phyloP scores from a whole-genome alignment of 2,329 filamentous ascomycete genomes.

The Diaporthe vexans region DNA sequence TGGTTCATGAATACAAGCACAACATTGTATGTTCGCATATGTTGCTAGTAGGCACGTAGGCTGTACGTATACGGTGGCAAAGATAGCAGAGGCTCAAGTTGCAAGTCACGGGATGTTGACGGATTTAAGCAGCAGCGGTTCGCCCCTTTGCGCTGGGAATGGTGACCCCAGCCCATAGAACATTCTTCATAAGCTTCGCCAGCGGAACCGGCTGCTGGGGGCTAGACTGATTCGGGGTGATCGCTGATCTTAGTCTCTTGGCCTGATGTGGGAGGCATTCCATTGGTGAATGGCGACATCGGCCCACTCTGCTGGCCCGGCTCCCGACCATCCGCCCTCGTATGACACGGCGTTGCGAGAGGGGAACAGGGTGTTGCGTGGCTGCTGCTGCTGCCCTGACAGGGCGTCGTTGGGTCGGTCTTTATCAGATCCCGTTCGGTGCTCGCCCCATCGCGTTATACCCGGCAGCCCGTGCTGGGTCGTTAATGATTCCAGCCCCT shows the following conservation, averaged over 20 bases:
- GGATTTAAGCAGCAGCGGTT: neutral
- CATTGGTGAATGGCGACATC: neutral
- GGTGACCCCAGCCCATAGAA: neutral
- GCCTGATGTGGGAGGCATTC: neutral
- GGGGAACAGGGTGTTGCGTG: too few species aligned
- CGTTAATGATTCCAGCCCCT: neutral
- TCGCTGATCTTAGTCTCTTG: constrained; percentile 19
- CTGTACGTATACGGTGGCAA: neutral
- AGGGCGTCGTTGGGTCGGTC: neutral
- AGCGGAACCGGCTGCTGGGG: neutral
- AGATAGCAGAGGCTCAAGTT: neutral
- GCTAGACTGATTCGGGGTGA: neutral
- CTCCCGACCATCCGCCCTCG: constrained; percentile 18
- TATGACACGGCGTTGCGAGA: neutral
- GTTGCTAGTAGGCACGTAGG: too few species aligned
- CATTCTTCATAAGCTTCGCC: neutral
- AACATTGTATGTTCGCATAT: neutral
- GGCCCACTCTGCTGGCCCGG: constrained; percentile 15
- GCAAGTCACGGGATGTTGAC: neutral
- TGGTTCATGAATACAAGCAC: neutral
- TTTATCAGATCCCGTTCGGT: constrained; percentile 27
- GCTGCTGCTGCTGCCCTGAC: neutral
- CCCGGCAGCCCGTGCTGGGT: neutral
- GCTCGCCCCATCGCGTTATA: neutral
- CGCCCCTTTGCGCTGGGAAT: neutral